Conservation (phyloP, 2,329 filamentous ascomycete species). For the Orbilia ellipsospora region DNA sequence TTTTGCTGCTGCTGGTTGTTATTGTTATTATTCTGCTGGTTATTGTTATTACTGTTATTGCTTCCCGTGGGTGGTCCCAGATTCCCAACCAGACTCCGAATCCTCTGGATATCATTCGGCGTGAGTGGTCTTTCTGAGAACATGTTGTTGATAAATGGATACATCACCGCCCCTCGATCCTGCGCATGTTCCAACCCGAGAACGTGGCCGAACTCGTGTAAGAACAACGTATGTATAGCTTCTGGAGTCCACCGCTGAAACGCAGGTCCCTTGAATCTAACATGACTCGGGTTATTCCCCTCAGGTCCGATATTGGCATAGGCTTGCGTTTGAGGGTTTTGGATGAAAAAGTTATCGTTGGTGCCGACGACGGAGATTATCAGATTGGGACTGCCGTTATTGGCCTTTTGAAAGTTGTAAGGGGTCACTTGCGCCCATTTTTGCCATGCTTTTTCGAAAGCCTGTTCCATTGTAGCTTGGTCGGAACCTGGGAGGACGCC, state of each 20-base stretch:
- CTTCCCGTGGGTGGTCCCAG: not conserved
- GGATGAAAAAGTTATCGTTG: conserved; percentile 22
- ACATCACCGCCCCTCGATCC: conserved; percentile 20
- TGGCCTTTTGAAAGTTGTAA: conserved; percentile 35
- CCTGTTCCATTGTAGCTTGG: conserved; percentile 25
- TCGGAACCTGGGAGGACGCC: conserved; percentile 32
- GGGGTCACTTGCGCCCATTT: conserved; percentile 30
- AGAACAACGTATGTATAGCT: conserved; percentile 31
- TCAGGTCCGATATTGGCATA: conserved; percentile 17
- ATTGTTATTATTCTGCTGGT: not conserved
- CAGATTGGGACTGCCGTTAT: conserved; percentile 15
- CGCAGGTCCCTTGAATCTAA: conserved; percentile 19
- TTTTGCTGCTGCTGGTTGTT: not conserved
- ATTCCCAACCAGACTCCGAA: not conserved
- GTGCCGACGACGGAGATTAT: conserved; percentile 18
- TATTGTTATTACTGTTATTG: not conserved
- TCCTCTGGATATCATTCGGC: conserved; percentile 17
- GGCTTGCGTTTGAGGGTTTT: conserved; percentile 22
- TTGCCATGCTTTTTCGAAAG: conserved; percentile 24
- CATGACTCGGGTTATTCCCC: conserved; percentile 2
- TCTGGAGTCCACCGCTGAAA: conserved; percentile 7
- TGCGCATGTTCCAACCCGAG: conserved; percentile 15
- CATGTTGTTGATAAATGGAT: conserved; percentile 23
- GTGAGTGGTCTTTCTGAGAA: conserved; percentile 22
- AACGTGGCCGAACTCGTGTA: conserved; percentile 39